Base-by-base conservation (phyloP, 2,329 filamentous ascomycete genomes). In the Calycina herbarum region DNA sequence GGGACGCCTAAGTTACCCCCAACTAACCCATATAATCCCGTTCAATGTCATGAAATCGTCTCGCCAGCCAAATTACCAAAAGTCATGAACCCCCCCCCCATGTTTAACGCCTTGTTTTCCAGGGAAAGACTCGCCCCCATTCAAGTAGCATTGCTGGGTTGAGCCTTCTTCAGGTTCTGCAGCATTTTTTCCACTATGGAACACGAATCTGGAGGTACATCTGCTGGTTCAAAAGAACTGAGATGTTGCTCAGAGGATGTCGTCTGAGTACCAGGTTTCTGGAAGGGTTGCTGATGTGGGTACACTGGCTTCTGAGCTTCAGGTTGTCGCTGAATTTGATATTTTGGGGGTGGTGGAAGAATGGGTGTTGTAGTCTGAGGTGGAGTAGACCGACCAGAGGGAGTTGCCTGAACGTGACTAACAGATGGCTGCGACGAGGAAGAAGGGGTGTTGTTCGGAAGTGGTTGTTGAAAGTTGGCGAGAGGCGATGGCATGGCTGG, bases 151-250 rank as follows among this genome's bases (percentile, higher is more conserved):
- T 13, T 27, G 13, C 20, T n/a, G 4, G 45, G 13, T 13, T 38
- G 51, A 29, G 69, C 70, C 60, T 80, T 77, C 54, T 80, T 79
- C 15, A 86, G 75, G 68, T 85, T 84, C 56, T 74, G 72, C 78
- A 86, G 81, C 78, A 86, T 82, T 67, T 79, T 80, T 72, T 85
- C 82, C 57, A 86, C 79, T 51, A 85, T 77, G 31, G 80, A 71
- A 4, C 71, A 71, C 0, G 73, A 74, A 59, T 76, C 74, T 38
- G 67, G 69, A 8, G 75, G 74, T 2, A 76, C 73, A 66, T 76
- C 74, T 11, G 74, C 71, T n/a, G 73, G 71, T 31, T 73, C 70
- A n/a, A 70, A 64, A 17, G 24, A 31, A 24, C 51, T 63, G 45
- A 61, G 38, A n/a, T 65, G 40, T 24, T 65, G 31, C 27, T 68